These are phyloP conservation scores for Plasmodium coatneyi DNA, from an alignment of 169 alveolate genomes.

Conservation along the genomic window DNA sequence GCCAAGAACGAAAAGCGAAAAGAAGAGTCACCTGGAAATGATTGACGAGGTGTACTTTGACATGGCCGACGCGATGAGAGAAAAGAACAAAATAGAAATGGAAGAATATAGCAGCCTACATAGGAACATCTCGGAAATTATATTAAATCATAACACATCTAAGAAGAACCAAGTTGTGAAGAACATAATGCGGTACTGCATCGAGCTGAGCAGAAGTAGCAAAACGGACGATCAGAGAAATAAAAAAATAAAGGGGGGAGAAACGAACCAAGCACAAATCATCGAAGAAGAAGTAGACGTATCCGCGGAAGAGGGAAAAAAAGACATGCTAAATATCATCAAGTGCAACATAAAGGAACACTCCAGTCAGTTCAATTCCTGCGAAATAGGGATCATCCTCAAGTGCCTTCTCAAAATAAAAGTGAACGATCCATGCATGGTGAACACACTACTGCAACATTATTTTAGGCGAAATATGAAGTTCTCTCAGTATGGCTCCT, in stretches of 20 bases:
- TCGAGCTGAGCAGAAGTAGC: conserved; percentile 11
- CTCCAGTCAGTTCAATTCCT: conserved; percentile 31
- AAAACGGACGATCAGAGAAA: neutral
- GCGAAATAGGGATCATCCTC: conserved; percentile 61
- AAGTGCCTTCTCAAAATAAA: conserved; percentile 63
- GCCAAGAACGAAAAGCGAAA: conserved; percentile 58
- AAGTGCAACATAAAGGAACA: conserved; percentile 30
- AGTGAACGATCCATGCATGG: conserved; percentile 15
- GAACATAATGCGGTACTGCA: conserved; percentile 58
- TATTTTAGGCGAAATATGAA: conserved; percentile 72
- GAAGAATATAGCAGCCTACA: conserved; percentile 56
- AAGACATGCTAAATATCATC: conserved; percentile 8
- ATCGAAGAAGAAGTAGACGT: neutral
- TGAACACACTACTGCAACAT: conserved; percentile 22
- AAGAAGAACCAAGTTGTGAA: conserved; percentile 41
- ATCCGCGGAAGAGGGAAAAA: neutral
- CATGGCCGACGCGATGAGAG: conserved; percentile 69
- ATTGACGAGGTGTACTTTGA: conserved; percentile 63
- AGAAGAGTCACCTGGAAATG: conserved; percentile 43
- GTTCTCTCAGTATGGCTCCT: conserved; percentile 57
- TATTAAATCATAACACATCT: conserved; percentile 26
- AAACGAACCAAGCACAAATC: neutral
- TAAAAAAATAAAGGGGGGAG: neutral
- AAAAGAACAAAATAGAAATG: conserved; percentile 38
- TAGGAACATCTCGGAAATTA: conserved; percentile 43